Conservation (phyloP, 345 rosid genomes). For the Syzygium aromaticum region DNA sequence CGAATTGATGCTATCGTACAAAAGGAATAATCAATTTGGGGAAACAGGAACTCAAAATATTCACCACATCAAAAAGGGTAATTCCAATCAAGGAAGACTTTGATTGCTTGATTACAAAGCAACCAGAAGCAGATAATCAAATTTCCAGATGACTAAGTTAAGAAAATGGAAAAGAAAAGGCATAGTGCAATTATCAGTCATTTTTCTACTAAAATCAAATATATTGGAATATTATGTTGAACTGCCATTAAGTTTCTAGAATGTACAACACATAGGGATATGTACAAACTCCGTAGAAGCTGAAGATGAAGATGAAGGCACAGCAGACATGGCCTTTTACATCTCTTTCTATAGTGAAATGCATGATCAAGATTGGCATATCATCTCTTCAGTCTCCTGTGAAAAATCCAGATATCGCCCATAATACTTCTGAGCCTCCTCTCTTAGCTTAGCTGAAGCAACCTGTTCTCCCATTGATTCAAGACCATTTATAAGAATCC, state of each 20-base stretch:
- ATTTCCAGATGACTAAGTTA: background rate
- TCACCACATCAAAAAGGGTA: background rate
- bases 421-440: conserved; percentile 48
- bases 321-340: background rate
- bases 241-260: background rate
- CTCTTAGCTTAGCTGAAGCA: conserved; percentile 32
- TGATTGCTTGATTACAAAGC: background rate
- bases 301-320: background rate
- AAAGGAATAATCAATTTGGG: background rate
- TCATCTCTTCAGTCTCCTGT: conserved; percentile 25
- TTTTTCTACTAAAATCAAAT: background rate
- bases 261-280: background rate
- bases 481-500: conserved; percentile 47
- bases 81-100: background rate
- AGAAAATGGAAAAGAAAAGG: background rate
- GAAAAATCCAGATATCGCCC: conserved; percentile 51
- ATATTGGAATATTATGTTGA: background rate
- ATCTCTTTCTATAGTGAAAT: background rate
- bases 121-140: background rate
- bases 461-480: conserved; percentile 38
- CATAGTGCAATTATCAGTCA: background rate
- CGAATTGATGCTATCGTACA: background rate
- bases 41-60: background rate
- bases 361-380: background rate
- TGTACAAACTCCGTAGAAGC: background rate